Base-by-base conservation (phyloP, 2,329 filamentous ascomycete genomes). In the Aureobasidium sp. region DNA sequence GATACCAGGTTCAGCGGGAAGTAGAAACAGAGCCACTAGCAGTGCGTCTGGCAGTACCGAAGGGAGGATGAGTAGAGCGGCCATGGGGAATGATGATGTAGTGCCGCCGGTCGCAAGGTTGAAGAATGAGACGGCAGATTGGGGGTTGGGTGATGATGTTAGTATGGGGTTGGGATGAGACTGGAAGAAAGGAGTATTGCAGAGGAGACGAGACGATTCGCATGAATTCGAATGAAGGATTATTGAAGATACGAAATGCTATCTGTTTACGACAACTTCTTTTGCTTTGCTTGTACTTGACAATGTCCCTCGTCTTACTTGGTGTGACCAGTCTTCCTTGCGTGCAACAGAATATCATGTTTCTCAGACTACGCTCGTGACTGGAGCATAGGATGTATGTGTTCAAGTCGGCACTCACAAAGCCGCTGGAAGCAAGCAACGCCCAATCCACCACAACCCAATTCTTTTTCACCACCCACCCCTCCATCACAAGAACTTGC, bases 91-190 rank as follows among this genome's bases (percentile, higher is more conserved):
- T 5, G 61, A 61, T 22, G 62, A 63, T 61, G 42, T 61, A 0
- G 57, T 58, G 49, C 63, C 64, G 19, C 64, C 64, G 2, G 57
- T 60, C 12, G 47, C 54, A 29, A 45, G 60, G 19, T 42, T 65
- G 29, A 65, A 63, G 52, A 52, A 62, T 19, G 33, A 60, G 8
- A 60, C 58, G n/a, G 62, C 62, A n/a, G 64, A 65, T 40, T 65
- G 64, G 64, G 64, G 64, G 15, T 27, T 65, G 31, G 62, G 64
- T 14, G 64, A 65, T 40, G 64, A 65, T 56, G 64, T 65, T 24
- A 63, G 53, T 49, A 64, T 64, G 62, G 62, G 42, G 7, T 45
- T 44, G 66, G 64, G 24, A 71, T 72, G 57, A 60, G n/a, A 27
- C 7, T 27, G 1, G 22, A 9, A 11, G 22, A 14, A 27, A n/a